phyloP scores from a whole-genome alignment of 768 basidiomycete genomes.

The Sistotremastrum suecicum region DNA sequence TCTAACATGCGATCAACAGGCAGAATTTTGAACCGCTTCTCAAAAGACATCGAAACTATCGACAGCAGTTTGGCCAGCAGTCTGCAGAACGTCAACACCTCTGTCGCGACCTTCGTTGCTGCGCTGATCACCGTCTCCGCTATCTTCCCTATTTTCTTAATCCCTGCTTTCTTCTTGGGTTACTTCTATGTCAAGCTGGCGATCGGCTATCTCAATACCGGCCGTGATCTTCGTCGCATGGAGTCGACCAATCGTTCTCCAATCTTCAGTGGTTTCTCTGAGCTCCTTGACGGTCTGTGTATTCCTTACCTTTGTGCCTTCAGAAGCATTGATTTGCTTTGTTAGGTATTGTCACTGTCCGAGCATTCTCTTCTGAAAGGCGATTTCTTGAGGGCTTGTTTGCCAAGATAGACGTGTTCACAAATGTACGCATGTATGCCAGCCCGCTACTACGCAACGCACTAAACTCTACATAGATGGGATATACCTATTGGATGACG shows the following conservation, averaged over 20 bases:
- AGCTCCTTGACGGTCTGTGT: constrained; percentile 15
- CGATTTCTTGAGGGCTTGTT: constrained; percentile 5
- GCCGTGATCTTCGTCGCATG: constrained; percentile 21
- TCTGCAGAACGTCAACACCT: constrained; percentile 3
- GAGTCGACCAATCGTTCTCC: constrained; percentile 21
- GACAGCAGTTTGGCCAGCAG: constrained; percentile 6
- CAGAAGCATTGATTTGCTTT: no score
- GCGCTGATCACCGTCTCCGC: constrained; percentile 13
- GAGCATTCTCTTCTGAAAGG: constrained; percentile 11
- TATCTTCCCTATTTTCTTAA: constrained; percentile 5
- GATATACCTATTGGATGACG: constrained; percentile 10
- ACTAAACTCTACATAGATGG: constrained; percentile 4
- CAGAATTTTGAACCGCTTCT: constrained; percentile 15
- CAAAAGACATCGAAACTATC: constrained; percentile 14
- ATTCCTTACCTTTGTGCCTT: background rate
- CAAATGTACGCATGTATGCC: constrained; percentile 1
- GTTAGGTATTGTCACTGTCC: constrained; percentile 10
- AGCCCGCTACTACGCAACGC: constrained; percentile 1
- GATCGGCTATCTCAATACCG: constrained; percentile 12
- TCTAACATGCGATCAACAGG: constrained; percentile 2
- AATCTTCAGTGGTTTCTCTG: constrained; percentile 11
- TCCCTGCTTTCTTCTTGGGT: constrained; percentile 3
- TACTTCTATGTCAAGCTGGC: constrained; percentile 4
- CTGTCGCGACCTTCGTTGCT: constrained; percentile 9
- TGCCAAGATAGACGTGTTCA: constrained; percentile 4